Evolutionary conservation across 306 rosid genomes (phyloP), one percentile per base, ranked within the genome.

Genomic region (Begonia fuchsioides): DNA sequence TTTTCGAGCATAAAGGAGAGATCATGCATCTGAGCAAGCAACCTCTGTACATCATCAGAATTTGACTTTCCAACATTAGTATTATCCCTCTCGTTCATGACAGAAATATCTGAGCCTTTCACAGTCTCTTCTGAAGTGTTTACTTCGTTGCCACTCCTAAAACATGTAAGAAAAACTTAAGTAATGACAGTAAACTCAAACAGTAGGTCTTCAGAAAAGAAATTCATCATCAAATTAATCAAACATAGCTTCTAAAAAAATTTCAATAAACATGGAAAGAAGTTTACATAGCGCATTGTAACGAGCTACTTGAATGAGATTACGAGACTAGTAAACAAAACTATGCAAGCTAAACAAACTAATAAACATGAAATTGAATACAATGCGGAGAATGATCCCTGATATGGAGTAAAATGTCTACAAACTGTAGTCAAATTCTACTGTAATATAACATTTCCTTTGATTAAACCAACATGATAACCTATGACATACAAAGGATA

Each of bases 1-100:
- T 55, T 71, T 64, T 82, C 78, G 18, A 85, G 96, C 96, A 86
- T 85, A 64, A 86, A 92, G 39, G 93, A 82, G 47, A 92, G 81
- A 64, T 92, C 86, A 54, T 77, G 92, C 96, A 86, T 92, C 67
- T 79, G 95, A 15, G 83, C 77, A 66, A 81, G 35, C 64, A 77
- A 46, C 69, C 26, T 63, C 68, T 77, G 81, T 61, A 60, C 68
- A 18, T 74, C 82, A 53, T 74, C 68, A 12, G 57, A 64, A 55
- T 65, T 71, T 39, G 87, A 58, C 62, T 55, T 64, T 54, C 61
- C 57, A 52, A 64, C 35, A 26, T 26, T 26, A 26, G 7, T 5
- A 26, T 26, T 26, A 26, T 5, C 35, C 7, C 35, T 8, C 35
- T n/a, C n/a, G n/a, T n/a, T n/a, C n/a, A n/a, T n/a, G n/a, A 26